Conservation (phyloP, 192 early-diverging fungal genomes). For the Mortierella antarctica region DNA sequence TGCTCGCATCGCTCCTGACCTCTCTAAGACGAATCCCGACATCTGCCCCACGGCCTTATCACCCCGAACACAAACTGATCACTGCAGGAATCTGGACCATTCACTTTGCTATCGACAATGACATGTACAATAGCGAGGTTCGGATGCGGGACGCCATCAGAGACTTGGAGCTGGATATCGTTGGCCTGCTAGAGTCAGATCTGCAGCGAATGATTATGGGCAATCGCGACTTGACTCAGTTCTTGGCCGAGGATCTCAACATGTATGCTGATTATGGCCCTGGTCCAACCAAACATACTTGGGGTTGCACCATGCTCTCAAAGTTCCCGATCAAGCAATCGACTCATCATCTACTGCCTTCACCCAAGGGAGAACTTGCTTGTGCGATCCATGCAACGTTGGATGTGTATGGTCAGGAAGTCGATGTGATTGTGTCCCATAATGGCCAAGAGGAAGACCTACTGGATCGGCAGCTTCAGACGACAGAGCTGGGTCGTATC, state of each 20-base stretch:
- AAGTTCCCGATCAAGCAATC: conserved; percentile 84
- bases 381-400: conserved; percentile 90
- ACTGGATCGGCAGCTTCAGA: conserved; percentile 79
- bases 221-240: conserved; percentile 84
- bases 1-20: conserved; percentile 49
- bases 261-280: conserved; percentile 87
- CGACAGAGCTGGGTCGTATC: conserved; percentile 80
- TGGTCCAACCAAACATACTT: conserved; percentile 85
- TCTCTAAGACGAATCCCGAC: conserved; percentile 59
- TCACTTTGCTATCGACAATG: conserved; percentile 88
- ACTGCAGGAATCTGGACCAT: conserved; percentile 89
- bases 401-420: conserved; percentile 80
- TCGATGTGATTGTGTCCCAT: conserved; percentile 86
- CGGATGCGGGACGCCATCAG: conserved; percentile 79
- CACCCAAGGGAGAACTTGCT: conserved; percentile 83
- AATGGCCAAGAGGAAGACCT: conserved; percentile 87
- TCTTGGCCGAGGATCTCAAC: conserved; percentile 77
- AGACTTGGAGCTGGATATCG: conserved; percentile 83
- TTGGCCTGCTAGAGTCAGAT: conserved; percentile 84
- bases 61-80: conserved; percentile 71
- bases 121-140: conserved; percentile 83
- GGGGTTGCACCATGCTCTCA: conserved; percentile 87
- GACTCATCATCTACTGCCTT: conserved; percentile 80
- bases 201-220: conserved; percentile 86
- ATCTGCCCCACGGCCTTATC: conserved; percentile 66